Evolutionary conservation across 2,329 filamentous ascomycete genomes (phyloP).

Genomic region (Berkeleyomyces rouxiae): DNA sequence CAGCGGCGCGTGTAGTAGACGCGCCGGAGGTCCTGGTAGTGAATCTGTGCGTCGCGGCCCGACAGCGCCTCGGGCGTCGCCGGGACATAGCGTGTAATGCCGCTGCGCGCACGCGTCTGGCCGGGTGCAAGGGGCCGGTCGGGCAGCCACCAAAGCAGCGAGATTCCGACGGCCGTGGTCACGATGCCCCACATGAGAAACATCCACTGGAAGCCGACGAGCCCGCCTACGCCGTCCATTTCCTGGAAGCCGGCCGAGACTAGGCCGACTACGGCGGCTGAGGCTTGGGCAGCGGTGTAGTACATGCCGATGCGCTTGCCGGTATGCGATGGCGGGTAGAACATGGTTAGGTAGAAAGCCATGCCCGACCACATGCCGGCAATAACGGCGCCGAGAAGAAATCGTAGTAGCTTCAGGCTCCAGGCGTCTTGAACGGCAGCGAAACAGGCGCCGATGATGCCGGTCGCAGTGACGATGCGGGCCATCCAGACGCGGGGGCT

Average conservation of each 20-base stretch:
- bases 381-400: constrained; percentile 72
- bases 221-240: constrained; percentile 62
- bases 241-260: constrained; percentile 84
- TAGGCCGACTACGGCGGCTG: constrained; percentile 73
- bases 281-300: constrained; percentile 77
- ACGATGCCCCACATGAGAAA: constrained; percentile 74
- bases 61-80: constrained; percentile 51
- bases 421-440: constrained; percentile 66
- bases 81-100: constrained; percentile 50
- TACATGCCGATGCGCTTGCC: constrained; percentile 81
- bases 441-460: constrained; percentile 69
- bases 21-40: constrained; percentile 66
- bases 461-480: constrained; percentile 74
- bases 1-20: constrained; percentile 65
- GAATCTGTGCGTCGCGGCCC: constrained; percentile 61
- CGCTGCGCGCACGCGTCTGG: constrained; percentile 32
- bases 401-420: constrained; percentile 76
- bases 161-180: constrained; percentile 52
- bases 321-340: constrained; percentile 74
- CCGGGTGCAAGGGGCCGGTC: constrained; percentile 65
- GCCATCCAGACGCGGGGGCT: constrained; percentile 86
- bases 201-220: constrained; percentile 85
- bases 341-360: constrained; percentile 81
- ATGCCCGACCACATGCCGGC: constrained; percentile 94
- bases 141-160: constrained; percentile 77